A percentile compares a stretch with the other conserved stretches of the same genome.
phyloP scores from a whole-genome alignment of 108 stramenopile species.

The Aurantiochytrium sp. region DNA sequence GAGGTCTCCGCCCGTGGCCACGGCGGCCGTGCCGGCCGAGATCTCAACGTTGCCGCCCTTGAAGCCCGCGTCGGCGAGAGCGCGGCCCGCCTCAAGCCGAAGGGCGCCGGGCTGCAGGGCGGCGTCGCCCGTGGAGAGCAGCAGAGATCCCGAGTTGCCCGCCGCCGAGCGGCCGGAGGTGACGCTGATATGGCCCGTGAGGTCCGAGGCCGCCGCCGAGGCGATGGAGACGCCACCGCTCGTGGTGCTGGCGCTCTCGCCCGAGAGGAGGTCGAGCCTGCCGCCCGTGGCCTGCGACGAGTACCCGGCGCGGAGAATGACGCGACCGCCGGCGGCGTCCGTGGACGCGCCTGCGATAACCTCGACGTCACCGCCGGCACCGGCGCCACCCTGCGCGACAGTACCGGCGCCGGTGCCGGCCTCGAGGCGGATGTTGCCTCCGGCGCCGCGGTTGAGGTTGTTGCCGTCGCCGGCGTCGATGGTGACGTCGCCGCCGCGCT shows the following conservation, averaged over 20 bases:
- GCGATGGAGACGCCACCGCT: constrained; percentile 35
- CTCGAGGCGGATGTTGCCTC: constrained; percentile 37
- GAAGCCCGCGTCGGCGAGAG: not conserved
- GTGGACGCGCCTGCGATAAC: constrained; percentile 42
- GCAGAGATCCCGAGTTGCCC: not conserved
- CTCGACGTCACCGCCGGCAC: constrained; percentile 43
- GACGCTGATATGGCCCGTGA: constrained; percentile 33
- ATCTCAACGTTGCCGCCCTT: not conserved
- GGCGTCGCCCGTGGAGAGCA: not conserved
- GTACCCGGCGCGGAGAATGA: constrained; percentile 4
- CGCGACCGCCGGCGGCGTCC: constrained; percentile 42
- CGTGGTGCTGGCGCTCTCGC: not conserved
- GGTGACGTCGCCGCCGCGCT: constrained; percentile 36
- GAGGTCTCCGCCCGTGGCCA: not conserved
- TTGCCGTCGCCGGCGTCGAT: constrained; percentile 46
- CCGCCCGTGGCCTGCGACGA: constrained; percentile 22
- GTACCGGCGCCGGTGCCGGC: constrained; percentile 47
- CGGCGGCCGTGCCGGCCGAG: not conserved
- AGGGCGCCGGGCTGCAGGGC: not conserved
- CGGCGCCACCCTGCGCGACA: constrained; percentile 47
- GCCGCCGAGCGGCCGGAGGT: constrained; percentile 25
- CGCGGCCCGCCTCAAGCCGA: not conserved
- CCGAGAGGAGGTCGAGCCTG: not conserved
- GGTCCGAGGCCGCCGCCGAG: constrained; percentile 31
- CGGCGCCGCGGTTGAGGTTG: constrained; percentile 49